phyloP scores from a whole-genome alignment of 257 asterid genomes.

The Parsonsia alboflavescens region DNA sequence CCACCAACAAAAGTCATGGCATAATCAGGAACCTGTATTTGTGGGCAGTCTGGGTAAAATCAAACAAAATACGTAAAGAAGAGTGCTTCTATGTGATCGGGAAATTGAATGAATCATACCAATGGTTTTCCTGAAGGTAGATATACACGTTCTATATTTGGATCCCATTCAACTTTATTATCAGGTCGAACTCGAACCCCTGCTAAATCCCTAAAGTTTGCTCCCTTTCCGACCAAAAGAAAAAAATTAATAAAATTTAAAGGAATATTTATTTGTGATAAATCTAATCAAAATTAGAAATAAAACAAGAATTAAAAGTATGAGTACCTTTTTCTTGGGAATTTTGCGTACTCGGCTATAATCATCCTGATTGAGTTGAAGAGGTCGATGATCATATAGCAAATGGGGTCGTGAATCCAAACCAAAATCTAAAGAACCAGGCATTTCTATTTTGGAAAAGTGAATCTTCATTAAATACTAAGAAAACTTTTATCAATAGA shows the following conservation, averaged over 20 bases:
- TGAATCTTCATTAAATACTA: neutral
- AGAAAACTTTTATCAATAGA: neutral
- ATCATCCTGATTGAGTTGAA: slow-evolving; percentile 55
- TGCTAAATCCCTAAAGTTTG: slow-evolving; percentile 61
- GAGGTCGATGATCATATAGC: slow-evolving; percentile 72
- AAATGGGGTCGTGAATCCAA: slow-evolving; percentile 14
- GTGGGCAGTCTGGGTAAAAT: neutral
- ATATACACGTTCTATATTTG: slow-evolving; percentile 31
- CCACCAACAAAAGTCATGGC: slow-evolving; percentile 61
- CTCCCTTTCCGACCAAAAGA: slow-evolving; percentile 43
- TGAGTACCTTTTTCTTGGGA: slow-evolving; percentile 61
- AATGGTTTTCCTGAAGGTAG: slow-evolving; percentile 75
- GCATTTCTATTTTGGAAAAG: slow-evolving; percentile 42
- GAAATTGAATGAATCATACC: slow-evolving; percentile 37
- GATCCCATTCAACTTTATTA: slow-evolving; percentile 69
- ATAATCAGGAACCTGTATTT: slow-evolving; percentile 77
- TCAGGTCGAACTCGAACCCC: slow-evolving; percentile 59
- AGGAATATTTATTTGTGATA: too few species aligned
- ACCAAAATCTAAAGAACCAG: slow-evolving; percentile 34
- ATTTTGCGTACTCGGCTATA: slow-evolving; percentile 54
- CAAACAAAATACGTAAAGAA: neutral
- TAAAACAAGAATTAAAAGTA: neutral
- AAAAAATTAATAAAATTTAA: too few species aligned
- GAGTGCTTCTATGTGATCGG: neutral
- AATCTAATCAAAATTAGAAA: neutral